These are phyloP conservation scores for Penicillium concentricum DNA, from an alignment of 2,329 filamentous ascomycete species.

Conservation along the genomic window DNA sequence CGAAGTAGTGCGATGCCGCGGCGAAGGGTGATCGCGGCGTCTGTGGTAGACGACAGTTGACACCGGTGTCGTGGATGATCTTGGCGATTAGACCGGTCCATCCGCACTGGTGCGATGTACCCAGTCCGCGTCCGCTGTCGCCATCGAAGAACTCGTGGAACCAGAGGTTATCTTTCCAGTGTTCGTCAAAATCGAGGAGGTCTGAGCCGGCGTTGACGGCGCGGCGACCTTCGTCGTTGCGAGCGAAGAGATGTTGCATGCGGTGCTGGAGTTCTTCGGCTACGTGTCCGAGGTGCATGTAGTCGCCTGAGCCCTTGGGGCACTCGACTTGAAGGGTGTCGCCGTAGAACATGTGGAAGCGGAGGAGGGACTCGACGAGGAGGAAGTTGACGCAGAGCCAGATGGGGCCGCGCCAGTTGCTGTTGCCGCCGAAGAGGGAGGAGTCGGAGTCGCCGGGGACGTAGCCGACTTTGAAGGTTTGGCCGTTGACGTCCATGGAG, in stretches of 20 bases:
- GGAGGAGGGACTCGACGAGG: conserved; percentile 87
- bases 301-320: conserved; percentile 86
- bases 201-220: conserved; percentile 86
- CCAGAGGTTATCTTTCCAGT: conserved; percentile 94
- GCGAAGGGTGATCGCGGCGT: conserved; percentile 84
- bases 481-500: conserved; percentile 93
- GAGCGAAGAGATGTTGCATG: conserved; percentile 84
- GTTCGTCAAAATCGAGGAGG: conserved; percentile 81
- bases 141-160: conserved; percentile 98
- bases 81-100: conserved; percentile 96
- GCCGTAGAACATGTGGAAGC: conserved; percentile 96
- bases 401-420: conserved; percentile 94
- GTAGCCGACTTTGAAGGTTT: conserved; percentile 83
- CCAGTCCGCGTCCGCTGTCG: conserved; percentile 82
- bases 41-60: conserved; percentile 87
- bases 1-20: conserved; percentile 90
- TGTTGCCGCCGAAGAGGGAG: conserved; percentile 92
- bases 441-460: conserved; percentile 96
- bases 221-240: conserved; percentile 78
- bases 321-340: conserved; percentile 87
- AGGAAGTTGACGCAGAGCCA: conserved; percentile 97
- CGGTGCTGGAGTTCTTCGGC: conserved; percentile 94
- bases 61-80: conserved; percentile 94
- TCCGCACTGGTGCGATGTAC: conserved; percentile 90
- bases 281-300: conserved; percentile 93